phyloP scores from a whole-genome alignment of 257 asterid genomes.

The Solanum appendiculatum region DNA sequence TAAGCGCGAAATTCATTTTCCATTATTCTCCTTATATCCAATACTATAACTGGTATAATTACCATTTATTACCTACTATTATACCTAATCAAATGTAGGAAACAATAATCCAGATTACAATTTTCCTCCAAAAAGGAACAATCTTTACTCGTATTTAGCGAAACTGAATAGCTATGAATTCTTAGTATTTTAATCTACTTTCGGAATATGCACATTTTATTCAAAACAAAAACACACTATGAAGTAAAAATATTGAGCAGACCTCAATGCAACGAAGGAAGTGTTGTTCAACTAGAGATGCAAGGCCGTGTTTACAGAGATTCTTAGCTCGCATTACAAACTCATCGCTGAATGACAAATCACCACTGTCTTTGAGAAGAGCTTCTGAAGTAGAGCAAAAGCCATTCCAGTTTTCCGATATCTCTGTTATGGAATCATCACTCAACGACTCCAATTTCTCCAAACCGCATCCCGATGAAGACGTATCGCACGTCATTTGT shows the following conservation, averaged over 20 bases:
- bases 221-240: neutral
- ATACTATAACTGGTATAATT: neutral
- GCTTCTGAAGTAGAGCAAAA: slow-evolving; percentile 49
- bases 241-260: neutral
- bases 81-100: neutral
- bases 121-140: neutral
- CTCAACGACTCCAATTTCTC: slow-evolving; percentile 45
- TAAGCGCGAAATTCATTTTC: neutral
- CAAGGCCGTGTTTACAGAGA: slow-evolving; percentile 51
- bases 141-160: neutral
- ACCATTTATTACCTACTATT: neutral
- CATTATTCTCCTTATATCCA: neutral
- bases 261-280: slow-evolving; percentile 71
- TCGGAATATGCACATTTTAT: neutral
- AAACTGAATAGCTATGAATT: neutral
- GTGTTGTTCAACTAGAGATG: slow-evolving; percentile 56
- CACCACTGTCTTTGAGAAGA: slow-evolving; percentile 36
- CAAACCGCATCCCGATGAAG: slow-evolving; percentile 34
- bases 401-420: slow-evolving; percentile 58
- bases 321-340: slow-evolving; percentile 33
- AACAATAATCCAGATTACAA: neutral
- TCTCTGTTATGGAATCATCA: slow-evolving; percentile 31
- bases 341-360: slow-evolving; percentile 28
- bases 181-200: neutral
- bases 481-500: slow-evolving; percentile 41